Conservation (phyloP, 352 stramenopile species). For the Phytopythium cucurbitacearum region DNA sequence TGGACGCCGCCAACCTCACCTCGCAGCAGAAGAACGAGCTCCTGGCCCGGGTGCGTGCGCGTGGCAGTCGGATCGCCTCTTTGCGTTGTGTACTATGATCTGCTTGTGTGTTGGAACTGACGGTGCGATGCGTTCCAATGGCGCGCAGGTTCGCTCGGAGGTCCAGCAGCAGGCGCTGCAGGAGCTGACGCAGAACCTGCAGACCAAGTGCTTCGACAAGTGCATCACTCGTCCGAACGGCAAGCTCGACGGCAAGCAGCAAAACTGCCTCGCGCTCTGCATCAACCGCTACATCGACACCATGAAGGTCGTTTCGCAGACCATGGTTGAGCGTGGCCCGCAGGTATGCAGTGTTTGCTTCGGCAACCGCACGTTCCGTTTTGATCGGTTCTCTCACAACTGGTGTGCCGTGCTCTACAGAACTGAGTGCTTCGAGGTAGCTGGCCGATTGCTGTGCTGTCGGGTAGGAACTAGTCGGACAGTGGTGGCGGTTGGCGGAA, state of each 20-base stretch:
- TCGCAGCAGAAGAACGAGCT: slow-evolving; percentile 84
- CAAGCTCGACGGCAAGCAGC: slow-evolving; percentile 88
- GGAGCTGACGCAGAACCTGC: slow-evolving; percentile 82
- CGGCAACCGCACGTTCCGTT: not conserved
- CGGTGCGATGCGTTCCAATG: slow-evolving; percentile 9
- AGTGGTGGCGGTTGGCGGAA: too few species aligned
- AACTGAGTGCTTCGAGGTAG: too few species aligned
- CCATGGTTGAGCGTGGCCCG: slow-evolving; percentile 69
- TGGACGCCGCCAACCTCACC: slow-evolving; percentile 79
- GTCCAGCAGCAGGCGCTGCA: slow-evolving; percentile 80
- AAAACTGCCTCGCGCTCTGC: slow-evolving; percentile 86
- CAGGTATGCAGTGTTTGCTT: slow-evolving; percentile 24
- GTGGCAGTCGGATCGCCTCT: not conserved
- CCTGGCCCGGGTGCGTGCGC: slow-evolving; percentile 58
- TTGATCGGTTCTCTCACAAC: too few species aligned
- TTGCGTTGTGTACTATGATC: not conserved
- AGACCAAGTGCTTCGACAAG: slow-evolving; percentile 91
- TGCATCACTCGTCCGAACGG: slow-evolving; percentile 76
- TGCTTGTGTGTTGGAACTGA: not conserved
- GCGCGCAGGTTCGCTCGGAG: slow-evolving; percentile 67
- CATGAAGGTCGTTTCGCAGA: slow-evolving; percentile 86
- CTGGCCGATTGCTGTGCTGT: too few species aligned
- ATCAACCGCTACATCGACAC: slow-evolving; percentile 91
- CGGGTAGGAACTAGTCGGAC: too few species aligned
- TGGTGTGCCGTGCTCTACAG: too few species aligned